A percentile compares a stretch with the other conserved stretches of the same genome.
Conservation (phyloP, 2,329 filamentous ascomycete genomes). For the Fusarium sublunatum region DNA sequence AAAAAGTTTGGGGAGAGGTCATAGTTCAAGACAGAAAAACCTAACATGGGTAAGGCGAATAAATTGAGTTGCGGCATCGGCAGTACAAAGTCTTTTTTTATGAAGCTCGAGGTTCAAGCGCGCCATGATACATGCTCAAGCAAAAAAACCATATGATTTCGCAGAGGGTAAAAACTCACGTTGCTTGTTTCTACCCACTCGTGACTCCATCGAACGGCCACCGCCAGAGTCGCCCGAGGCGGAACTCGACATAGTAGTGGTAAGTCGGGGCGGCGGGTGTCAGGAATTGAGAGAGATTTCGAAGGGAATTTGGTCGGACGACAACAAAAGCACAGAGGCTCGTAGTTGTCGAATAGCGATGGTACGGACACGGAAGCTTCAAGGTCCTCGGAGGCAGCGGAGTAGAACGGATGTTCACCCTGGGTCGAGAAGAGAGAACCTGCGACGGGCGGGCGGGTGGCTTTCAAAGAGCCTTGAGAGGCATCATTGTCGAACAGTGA, state of each 20-base stretch:
- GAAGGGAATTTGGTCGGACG: slow-evolving; percentile 21
- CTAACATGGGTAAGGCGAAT: slow-evolving; percentile 5
- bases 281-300: slow-evolving; percentile 35
- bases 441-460: slow-evolving; percentile 43
- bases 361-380: slow-evolving; percentile 29
- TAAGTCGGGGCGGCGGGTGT: slow-evolving; percentile 30
- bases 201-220: slow-evolving; percentile 74
- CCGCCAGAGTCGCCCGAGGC: slow-evolving; percentile 51
- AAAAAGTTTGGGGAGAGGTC: slow-evolving; percentile 22
- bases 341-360: slow-evolving; percentile 26
- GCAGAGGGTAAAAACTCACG: slow-evolving; percentile 67
- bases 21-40: slow-evolving; percentile 10
- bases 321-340: slow-evolving; percentile 25
- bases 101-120: neutral
- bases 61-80: slow-evolving; percentile 1
- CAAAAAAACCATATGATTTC: slow-evolving; percentile 6
- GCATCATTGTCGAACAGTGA: slow-evolving; percentile 41
- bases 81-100: slow-evolving; percentile 8
- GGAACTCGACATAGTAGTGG: slow-evolving; percentile 51
- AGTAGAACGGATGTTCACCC: slow-evolving; percentile 41
- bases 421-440: slow-evolving; percentile 45
- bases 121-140: neutral
- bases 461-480: slow-evolving; percentile 43
- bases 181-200: slow-evolving; percentile 82
- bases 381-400: slow-evolving; percentile 37